phyloP scores from a whole-genome alignment of 2,329 filamentous ascomycete species.

The Curvularia lunata region DNA sequence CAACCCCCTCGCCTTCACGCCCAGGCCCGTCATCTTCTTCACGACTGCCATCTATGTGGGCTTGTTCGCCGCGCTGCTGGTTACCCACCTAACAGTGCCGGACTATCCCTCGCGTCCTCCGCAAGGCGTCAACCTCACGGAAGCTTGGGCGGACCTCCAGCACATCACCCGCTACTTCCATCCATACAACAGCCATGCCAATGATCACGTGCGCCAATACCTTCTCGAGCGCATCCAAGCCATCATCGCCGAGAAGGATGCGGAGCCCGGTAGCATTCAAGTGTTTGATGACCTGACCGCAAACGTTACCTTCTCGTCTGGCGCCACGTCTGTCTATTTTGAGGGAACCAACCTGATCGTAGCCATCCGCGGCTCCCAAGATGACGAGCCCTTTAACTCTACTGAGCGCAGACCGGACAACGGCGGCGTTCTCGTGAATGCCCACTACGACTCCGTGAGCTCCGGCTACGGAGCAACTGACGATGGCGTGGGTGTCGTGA shows the following conservation, averaged over 20 bases:
- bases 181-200: constrained; percentile 85
- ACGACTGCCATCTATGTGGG: constrained; percentile 78
- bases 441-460: constrained; percentile 92
- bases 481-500: constrained; percentile 89
- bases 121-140: constrained; percentile 76
- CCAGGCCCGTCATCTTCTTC: constrained; percentile 81
- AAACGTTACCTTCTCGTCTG: constrained; percentile 74
- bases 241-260: constrained; percentile 68
- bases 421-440: constrained; percentile 88
- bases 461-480: constrained; percentile 94
- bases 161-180: constrained; percentile 77
- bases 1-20: constrained; percentile 73
- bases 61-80: constrained; percentile 73
- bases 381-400: constrained; percentile 75
- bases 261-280: constrained; percentile 56
- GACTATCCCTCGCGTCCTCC: constrained; percentile 63
- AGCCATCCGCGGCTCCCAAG: constrained; percentile 83
- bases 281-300: constrained; percentile 80
- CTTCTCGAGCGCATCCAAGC: constrained; percentile 72
- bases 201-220: constrained; percentile 80
- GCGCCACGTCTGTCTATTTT: constrained; percentile 72
- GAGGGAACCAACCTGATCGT: constrained; percentile 92
- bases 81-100: constrained; percentile 79
- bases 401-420: constrained; percentile 54
- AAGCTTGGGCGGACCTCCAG: constrained; percentile 86